Conservation (phyloP, 495 filamentous ascomycete species). For the Thermothielavioides terrestris region DNA sequence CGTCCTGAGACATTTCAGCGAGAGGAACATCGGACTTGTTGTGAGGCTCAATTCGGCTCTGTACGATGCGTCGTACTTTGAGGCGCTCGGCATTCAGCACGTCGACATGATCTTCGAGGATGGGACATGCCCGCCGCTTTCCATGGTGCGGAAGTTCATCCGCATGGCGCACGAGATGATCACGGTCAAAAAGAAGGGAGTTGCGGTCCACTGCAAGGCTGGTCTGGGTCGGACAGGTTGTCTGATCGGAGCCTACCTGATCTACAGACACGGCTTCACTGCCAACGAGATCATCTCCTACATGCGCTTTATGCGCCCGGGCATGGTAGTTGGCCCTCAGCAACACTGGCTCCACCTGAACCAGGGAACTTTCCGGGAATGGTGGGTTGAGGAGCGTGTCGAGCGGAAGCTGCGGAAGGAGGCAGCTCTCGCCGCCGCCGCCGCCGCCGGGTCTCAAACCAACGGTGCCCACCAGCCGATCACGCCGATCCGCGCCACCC, state of each 20-base stretch:
- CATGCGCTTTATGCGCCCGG: slow-evolving; percentile 99
- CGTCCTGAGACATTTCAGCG: slow-evolving; percentile 77
- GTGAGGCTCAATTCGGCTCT: slow-evolving; percentile 93
- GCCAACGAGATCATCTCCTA: slow-evolving; percentile 97
- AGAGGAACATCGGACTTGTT: slow-evolving; percentile 81
- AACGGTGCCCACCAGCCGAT: slow-evolving; percentile 43
- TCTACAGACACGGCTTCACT: slow-evolving; percentile 96
- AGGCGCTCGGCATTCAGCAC: slow-evolving; percentile 86
- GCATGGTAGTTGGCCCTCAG: slow-evolving; percentile 99
- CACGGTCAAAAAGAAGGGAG: slow-evolving; percentile 71
- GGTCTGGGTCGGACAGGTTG: slow-evolving; percentile 92
- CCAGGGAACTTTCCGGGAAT: slow-evolving; percentile 91
- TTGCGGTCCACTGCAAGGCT: slow-evolving; percentile 97
- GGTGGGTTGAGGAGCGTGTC: slow-evolving; percentile 91
- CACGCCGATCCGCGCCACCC: slow-evolving; percentile 71
- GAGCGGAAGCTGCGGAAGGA: slow-evolving; percentile 47
- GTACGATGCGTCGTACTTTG: slow-evolving; percentile 92
- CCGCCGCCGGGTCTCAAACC: slow-evolving; percentile 21
- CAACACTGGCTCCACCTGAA: slow-evolving; percentile 99
- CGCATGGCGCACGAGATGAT: slow-evolving; percentile 92
- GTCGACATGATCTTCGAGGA: slow-evolving; percentile 99
- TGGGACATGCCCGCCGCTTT: slow-evolving; percentile 84
- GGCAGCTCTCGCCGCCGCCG: slow-evolving; percentile 45
- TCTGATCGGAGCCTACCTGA: slow-evolving; percentile 93
- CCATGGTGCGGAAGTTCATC: slow-evolving; percentile 83